Percentiles rank a stretch among this genome's conserved stretches.
Conservation (phyloP, 306 rosid species). For the Phaseolus lunatus region DNA sequence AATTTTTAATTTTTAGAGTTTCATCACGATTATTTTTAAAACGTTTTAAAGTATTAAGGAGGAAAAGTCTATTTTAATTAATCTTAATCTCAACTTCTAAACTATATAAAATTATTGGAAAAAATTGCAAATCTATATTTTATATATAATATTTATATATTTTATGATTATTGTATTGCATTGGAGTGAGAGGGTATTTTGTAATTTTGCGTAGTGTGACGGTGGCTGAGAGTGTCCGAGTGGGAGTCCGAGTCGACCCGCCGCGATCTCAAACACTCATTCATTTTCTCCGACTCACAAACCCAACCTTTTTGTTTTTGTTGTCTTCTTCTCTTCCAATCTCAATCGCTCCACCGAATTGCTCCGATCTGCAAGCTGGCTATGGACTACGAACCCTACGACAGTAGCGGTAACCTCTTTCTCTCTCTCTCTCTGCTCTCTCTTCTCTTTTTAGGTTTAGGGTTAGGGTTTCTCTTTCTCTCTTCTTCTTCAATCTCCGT, state of each 20-base stretch:
- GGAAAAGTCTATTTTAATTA: no score
- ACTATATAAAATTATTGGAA: no score
- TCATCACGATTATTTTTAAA: no score
- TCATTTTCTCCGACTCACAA: conserved; percentile 32
- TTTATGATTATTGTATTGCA: not conserved
- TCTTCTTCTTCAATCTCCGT: not conserved
- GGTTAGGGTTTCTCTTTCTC: conserved; percentile 41
- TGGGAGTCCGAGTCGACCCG: conserved; percentile 40
- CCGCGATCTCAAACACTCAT: conserved; percentile 37
- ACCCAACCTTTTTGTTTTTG: not conserved
- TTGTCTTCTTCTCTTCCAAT: not conserved
- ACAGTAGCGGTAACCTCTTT: conserved; percentile 81
- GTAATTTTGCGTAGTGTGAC: conserved; percentile 19
- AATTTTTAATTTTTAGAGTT: no score
- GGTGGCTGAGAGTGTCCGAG: conserved; percentile 36
- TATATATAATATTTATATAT: no score
- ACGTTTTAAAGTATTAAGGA: no score
- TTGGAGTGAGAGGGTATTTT: not conserved
- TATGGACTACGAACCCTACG: conserved; percentile 96
- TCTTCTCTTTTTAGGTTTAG: conserved; percentile 12
- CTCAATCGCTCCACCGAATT: not conserved
- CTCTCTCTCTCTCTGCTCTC: not conserved
- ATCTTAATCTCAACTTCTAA: no score
- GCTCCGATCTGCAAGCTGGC: conserved; percentile 61
- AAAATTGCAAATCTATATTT: no score